phyloP scores from a whole-genome alignment of 331 rosid genomes.

The Rhamnella rubrinervis region DNA sequence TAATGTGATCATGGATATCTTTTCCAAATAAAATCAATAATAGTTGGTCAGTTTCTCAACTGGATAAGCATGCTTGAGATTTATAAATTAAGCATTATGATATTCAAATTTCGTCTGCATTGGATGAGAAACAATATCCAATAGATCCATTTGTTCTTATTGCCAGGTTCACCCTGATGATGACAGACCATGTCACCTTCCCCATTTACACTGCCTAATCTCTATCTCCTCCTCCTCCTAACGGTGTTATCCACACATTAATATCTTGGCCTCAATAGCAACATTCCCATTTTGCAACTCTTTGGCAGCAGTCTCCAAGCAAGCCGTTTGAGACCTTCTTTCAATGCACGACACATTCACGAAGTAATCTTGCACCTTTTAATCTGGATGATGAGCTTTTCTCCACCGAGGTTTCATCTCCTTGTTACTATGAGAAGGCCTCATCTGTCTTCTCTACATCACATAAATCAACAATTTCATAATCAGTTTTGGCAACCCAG shows the following conservation, averaged over 20 bases:
- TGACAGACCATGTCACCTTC: slow-evolving; percentile 4
- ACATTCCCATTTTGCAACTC: slow-evolving; percentile 21
- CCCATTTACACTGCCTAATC: slow-evolving; percentile 3
- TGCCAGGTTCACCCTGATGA: slow-evolving; percentile 8
- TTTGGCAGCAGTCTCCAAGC: slow-evolving; percentile 23
- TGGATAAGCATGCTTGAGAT: not conserved
- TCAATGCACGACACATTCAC: slow-evolving; percentile 7
- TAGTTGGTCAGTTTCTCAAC: not conserved
- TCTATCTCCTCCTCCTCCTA: slow-evolving; percentile 11
- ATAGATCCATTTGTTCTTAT: slow-evolving; percentile 18
- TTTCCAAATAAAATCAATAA: no score
- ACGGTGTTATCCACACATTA: slow-evolving; percentile 8
- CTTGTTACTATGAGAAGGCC: slow-evolving; percentile 15
- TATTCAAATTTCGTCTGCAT: not conserved
- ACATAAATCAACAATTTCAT: not conserved
- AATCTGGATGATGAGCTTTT: slow-evolving; percentile 18
- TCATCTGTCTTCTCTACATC: slow-evolving; percentile 15
- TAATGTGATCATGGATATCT: no score
- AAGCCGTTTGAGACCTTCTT: slow-evolving; percentile 20
- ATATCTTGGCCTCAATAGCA: slow-evolving; percentile 15
- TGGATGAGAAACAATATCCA: slow-evolving; percentile 22
- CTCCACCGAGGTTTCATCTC: slow-evolving; percentile 21
- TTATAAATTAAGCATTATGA: not conserved
- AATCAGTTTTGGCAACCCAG: slow-evolving; percentile 15
- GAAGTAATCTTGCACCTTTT: slow-evolving; percentile 1